These are phyloP conservation scores for Aspergillus conjunctus DNA, from an alignment of 495 filamentous ascomycete genomes.

Conservation along the genomic window DNA sequence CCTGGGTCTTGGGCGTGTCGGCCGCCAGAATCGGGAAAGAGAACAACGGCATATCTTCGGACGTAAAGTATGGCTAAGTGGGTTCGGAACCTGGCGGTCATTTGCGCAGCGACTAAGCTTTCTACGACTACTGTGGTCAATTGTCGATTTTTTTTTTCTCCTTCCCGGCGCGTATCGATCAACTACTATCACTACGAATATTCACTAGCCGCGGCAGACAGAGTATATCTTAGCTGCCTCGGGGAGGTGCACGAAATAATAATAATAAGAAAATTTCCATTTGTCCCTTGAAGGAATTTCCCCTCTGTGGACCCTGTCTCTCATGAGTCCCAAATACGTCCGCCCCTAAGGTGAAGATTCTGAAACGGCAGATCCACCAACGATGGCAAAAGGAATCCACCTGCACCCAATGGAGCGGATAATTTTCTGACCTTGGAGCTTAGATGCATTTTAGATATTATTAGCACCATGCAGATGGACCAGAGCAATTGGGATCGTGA, in stretches of 20 bases:
- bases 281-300: not conserved
- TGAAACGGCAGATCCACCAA: constrained; percentile 13
- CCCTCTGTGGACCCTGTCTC: not conserved
- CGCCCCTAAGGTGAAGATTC: constrained; percentile 1
- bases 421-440: not conserved
- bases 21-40: too few species aligned
- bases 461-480: not conserved
- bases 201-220: too few species aligned
- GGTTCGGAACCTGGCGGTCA: too few species aligned
- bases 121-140: too few species aligned
- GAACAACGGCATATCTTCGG: too few species aligned
- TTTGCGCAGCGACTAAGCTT: too few species aligned
- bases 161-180: too few species aligned
- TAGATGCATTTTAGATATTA: constrained; percentile 5
- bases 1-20: constrained; percentile 2
- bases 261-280: not conserved
- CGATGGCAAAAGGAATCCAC: constrained; percentile 14
- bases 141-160: too few species aligned
- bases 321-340: not conserved
- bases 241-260: not conserved
- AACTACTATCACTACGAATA: too few species aligned
- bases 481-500: not conserved
- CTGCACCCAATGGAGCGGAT: not conserved
- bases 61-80: too few species aligned
- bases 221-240: not conserved